These are phyloP conservation scores for Sugiyamaella qingdaonensis DNA, from an alignment of 805 yeast genomes.

Conservation along the genomic window DNA sequence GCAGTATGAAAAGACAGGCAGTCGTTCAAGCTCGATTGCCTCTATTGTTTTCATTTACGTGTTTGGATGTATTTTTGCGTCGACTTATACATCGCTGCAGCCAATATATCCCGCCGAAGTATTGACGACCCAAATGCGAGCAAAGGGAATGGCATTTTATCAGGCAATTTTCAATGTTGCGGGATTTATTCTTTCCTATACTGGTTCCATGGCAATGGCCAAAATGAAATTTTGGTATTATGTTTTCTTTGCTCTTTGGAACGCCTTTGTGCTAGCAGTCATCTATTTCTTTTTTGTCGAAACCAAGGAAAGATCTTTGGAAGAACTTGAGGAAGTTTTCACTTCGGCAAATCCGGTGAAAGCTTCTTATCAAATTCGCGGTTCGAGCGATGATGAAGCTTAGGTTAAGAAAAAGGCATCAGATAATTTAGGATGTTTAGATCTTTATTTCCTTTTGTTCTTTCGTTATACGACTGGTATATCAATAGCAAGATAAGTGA, in stretches of 20 bases:
- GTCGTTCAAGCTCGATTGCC: conserved; percentile 23
- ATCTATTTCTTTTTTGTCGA: conserved; percentile 68
- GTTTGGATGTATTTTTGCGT: conserved; percentile 13
- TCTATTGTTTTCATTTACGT: conserved; percentile 15
- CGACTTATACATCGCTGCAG: conserved; percentile 35
- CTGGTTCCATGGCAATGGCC: conserved; percentile 28
- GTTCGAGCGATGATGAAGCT: no score
- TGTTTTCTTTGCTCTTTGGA: conserved; percentile 33
- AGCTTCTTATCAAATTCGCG: no score
- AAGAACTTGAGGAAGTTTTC: conserved; percentile 66
- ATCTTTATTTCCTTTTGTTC: no score
- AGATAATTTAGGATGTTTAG: no score
- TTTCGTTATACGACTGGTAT: no score
- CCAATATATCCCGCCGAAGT: conserved; percentile 32
- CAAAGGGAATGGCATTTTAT: conserved; percentile 27
- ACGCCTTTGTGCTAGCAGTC: conserved; percentile 31
- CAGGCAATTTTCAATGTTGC: conserved; percentile 20
- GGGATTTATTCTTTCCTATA: conserved; percentile 23
- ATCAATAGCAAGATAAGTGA: no score
- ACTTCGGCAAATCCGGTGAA: conserved; percentile 11
- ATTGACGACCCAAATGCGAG: conserved; percentile 28
- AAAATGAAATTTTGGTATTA: conserved; percentile 32
- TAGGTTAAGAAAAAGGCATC: no score
- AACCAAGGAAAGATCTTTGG: conserved; percentile 73
- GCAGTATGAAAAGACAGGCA: conserved; percentile 17